These are phyloP conservation scores for Coemansia sp. DNA, from an alignment of 192 early-diverging fungal genomes.

Conservation along the genomic window DNA sequence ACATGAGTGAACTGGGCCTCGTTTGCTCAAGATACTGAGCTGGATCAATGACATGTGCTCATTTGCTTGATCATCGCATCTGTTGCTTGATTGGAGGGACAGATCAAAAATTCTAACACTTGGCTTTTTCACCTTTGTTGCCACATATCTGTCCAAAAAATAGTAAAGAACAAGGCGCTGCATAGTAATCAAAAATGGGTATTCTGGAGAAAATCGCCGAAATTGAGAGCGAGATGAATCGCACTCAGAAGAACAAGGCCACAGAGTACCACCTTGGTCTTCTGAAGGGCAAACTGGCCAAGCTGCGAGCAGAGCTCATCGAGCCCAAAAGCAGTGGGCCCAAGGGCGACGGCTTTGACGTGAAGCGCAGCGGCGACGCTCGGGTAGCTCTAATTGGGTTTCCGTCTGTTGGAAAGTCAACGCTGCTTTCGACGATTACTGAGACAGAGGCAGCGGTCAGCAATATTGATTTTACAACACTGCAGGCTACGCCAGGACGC, in stretches of 20 bases:
- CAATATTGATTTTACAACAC: constrained; percentile 93
- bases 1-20: background rate
- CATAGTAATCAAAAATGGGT: constrained; percentile 59
- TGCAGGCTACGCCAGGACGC: constrained; percentile 94
- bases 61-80: background rate
- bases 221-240: constrained; percentile 85
- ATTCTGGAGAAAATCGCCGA: constrained; percentile 87
- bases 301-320: constrained; percentile 73
- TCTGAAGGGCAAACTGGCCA: constrained; percentile 94
- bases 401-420: constrained; percentile 99
- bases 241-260: constrained; percentile 99
- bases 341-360: constrained; percentile 93
- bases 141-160: too few species aligned
- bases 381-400: constrained; percentile 94
- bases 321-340: constrained; percentile 66
- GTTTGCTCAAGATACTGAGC: too few species aligned
- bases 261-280: constrained; percentile 98
- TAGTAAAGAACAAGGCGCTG: background rate
- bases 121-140: background rate
- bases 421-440: constrained; percentile 87
- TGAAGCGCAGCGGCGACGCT: constrained; percentile 95
- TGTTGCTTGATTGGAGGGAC: background rate
- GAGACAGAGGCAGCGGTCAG: constrained; percentile 88
- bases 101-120: background rate
- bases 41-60: too few species aligned